These are phyloP conservation scores for Leccinum rimulosum DNA, from an alignment of 768 basidiomycete species.

Conservation along the genomic window DNA sequence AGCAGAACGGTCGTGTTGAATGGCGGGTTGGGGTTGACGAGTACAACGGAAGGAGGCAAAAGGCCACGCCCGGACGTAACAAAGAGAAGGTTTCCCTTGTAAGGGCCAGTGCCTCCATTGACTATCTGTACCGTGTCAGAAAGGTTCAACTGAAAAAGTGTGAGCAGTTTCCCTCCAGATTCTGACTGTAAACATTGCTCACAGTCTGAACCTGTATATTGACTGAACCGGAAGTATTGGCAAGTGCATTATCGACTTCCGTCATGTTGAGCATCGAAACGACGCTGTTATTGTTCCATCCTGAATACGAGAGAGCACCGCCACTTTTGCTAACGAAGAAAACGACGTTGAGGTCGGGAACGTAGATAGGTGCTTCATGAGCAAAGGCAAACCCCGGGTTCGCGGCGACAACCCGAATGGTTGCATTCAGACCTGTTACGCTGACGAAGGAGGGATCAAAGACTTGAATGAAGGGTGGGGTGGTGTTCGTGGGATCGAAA, in stretches of 20 bases:
- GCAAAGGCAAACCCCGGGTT: slow-evolving; percentile 67
- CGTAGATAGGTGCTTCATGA: slow-evolving; percentile 76
- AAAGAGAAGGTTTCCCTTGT: slow-evolving; percentile 55
- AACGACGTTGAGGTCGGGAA: slow-evolving; percentile 64
- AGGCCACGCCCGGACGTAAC: slow-evolving; percentile 64
- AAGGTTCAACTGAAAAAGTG: slow-evolving; percentile 48
- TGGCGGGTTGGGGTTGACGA: slow-evolving; percentile 63
- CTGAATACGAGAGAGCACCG: slow-evolving; percentile 60
- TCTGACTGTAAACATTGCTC: slow-evolving; percentile 9
- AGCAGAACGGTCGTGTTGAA: slow-evolving; percentile 58
- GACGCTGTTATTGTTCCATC: slow-evolving; percentile 60
- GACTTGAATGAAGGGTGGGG: slow-evolving; percentile 59
- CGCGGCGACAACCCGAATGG: slow-evolving; percentile 57
- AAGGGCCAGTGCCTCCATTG: slow-evolving; percentile 66
- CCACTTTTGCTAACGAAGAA: slow-evolving; percentile 74
- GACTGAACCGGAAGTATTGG: slow-evolving; percentile 34
- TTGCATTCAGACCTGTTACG: slow-evolving; percentile 56
- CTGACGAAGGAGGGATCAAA: slow-evolving; percentile 53
- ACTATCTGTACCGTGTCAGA: slow-evolving; percentile 64
- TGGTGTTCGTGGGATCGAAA: slow-evolving; percentile 60
- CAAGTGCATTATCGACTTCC: slow-evolving; percentile 48
- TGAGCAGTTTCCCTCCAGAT: background rate
- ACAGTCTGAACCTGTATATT: slow-evolving; percentile 50
- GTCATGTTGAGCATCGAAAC: slow-evolving; percentile 61
- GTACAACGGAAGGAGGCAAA: slow-evolving; percentile 57